Evolutionary conservation across 257 asterid genomes (phyloP).

Genomic region (Gentiana macrophylla): DNA sequence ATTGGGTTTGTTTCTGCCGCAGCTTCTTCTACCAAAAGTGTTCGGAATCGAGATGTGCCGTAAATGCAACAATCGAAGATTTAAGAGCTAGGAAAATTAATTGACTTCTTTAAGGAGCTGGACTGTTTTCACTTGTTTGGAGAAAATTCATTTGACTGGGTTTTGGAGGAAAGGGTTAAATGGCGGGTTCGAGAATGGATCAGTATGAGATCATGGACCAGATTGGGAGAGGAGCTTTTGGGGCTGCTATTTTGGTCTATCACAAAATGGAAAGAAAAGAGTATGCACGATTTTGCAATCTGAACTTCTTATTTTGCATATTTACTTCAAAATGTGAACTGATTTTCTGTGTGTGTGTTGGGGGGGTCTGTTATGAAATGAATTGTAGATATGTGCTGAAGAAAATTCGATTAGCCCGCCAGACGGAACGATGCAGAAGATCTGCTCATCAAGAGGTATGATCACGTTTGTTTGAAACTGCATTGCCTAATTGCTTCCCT

Average conservation of each 20-base stretch:
- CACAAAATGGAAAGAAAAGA: conserved; percentile 80
- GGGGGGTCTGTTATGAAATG: conserved; percentile 14
- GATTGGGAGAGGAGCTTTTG: conserved; percentile 99
- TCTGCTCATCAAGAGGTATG: conserved; percentile 98
- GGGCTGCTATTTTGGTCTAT: conserved; percentile 95
- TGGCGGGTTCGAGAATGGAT: conserved; percentile 90
- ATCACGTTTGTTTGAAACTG: too few relatives aligned
- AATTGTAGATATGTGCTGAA: conserved; percentile 74
- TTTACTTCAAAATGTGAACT: conserved; percentile 12
- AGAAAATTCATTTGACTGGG: neutral
- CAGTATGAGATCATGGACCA: conserved; percentile 99
- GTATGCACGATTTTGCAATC: conserved; percentile 25
- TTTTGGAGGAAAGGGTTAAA: conserved; percentile 11
- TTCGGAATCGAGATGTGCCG: too few relatives aligned
- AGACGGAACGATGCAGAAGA: conserved; percentile 96
- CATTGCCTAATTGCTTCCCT: too few relatives aligned
- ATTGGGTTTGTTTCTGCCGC: neutral
- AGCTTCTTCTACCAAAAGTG: too few relatives aligned
- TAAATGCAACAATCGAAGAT: neutral
- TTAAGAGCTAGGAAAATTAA: conserved; percentile 10
- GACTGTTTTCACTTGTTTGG: too few relatives aligned
- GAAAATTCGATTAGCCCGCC: conserved; percentile 95
- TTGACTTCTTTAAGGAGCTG: neutral
- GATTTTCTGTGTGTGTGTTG: neutral
- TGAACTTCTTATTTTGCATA: conserved; percentile 2